Evolutionary conservation across 2,329 filamentous ascomycete species (phyloP), one percentile per base, ranked within the genome.

Genomic region (Chaetomium strumarium): DNA sequence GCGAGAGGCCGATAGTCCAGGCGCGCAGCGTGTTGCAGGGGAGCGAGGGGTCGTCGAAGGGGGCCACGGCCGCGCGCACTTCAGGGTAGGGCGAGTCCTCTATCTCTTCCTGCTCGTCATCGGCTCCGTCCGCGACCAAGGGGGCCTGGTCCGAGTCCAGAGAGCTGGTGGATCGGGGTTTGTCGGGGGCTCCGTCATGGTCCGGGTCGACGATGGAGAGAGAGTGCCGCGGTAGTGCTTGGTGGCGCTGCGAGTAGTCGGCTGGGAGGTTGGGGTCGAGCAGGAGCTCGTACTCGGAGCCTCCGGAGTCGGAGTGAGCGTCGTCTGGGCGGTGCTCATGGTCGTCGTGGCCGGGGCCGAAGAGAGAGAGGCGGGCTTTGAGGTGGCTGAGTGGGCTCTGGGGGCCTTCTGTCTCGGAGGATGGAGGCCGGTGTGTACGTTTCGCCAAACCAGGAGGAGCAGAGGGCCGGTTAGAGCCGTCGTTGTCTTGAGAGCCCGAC

Each of bases 11-110:
- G 55, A 86, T 84, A 1, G 73, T 73, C 83, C 83, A 86, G 16
- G 81, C 82, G 39, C 83, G 75, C 30, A 85, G 70, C 0, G 84
- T 86, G 64, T 83, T 85, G 68, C 80, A 83, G 1, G 83, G 83
- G 24, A 85, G 63, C 5, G 47, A 17, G 43, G 83, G 77, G 60
- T 85, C 78, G 63, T 86, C 83, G 59, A 79, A 80, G 63, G 85
- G 85, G 48, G 73, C 73, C 2, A 85, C 81, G 8, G 83, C 81
- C 33, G 83, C 81, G 43, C 80, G 74, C 45, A 84, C 82, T 66
- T 86, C 83, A 29, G 82, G 77, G 61, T 86, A 86, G 0, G 83
- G 83, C 2, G 83, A 86, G 63, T 83, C 71, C 53, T 82, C 78
- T 30, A 70, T 66, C 7, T 75, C 73, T 33, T 73, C 71, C 20